These are phyloP conservation scores for Bacidia gigantensis DNA, from an alignment of 495 filamentous ascomycete genomes.

Conservation along the genomic window DNA sequence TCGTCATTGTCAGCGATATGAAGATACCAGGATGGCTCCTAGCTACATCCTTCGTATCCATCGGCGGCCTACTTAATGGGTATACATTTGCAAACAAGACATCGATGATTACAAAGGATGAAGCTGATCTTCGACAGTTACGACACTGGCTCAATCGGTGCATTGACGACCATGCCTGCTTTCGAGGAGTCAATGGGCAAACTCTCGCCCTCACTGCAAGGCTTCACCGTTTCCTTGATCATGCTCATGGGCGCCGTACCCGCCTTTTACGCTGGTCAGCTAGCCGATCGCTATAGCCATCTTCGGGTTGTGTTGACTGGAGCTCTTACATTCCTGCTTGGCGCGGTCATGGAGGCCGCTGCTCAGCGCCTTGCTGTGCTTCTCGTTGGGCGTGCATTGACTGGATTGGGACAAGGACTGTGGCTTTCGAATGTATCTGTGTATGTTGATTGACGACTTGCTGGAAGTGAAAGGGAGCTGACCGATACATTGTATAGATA, in stretches of 20 bases:
- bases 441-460: slow-evolving; percentile 2
- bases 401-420: slow-evolving; percentile 44
- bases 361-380: slow-evolving; percentile 39
- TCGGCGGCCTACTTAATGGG: slow-evolving; percentile 10
- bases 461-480: not conserved
- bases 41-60: slow-evolving; percentile 1
- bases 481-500: slow-evolving; percentile 22
- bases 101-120: not conserved
- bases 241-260: slow-evolving; percentile 47
- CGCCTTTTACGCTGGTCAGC: slow-evolving; percentile 46
- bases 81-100: not conserved
- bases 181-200: slow-evolving; percentile 37
- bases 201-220: slow-evolving; percentile 26
- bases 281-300: slow-evolving; percentile 47
- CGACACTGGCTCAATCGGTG: slow-evolving; percentile 52
- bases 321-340: slow-evolving; percentile 38
- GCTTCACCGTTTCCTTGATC: slow-evolving; percentile 44
- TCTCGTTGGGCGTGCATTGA: slow-evolving; percentile 38
- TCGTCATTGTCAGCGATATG: not conserved
- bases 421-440: slow-evolving; percentile 44
- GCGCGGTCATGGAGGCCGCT: slow-evolving; percentile 36
- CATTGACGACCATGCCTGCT: slow-evolving; percentile 44
- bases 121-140: slow-evolving; percentile 27
- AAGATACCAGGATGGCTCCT: not conserved
- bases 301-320: slow-evolving; percentile 39